These are phyloP conservation scores for Pestalotiopsis sp. DNA, from an alignment of 2,329 filamentous ascomycete genomes.

Conservation along the genomic window DNA sequence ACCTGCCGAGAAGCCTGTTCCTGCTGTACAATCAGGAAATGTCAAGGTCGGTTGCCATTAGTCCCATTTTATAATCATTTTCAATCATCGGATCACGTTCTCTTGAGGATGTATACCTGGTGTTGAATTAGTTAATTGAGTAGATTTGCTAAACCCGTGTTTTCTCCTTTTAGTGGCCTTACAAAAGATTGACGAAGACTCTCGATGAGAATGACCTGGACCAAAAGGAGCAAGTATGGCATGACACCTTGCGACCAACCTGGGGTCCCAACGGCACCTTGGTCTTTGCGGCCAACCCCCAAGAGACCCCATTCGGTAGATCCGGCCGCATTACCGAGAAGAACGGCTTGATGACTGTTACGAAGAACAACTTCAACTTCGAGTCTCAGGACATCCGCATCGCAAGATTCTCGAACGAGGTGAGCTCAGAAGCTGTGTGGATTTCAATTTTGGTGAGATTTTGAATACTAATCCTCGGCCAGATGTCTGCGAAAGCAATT, in stretches of 20 bases:
- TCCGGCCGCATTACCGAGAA: constrained; percentile 34
- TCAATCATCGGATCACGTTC: constrained; percentile 9
- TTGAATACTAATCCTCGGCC: constrained; percentile 23
- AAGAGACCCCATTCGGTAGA: constrained; percentile 27
- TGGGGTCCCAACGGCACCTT: constrained; percentile 79
- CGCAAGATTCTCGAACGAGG: constrained; percentile 62
- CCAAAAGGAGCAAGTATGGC: constrained; percentile 66
- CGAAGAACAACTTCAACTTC: constrained; percentile 61
- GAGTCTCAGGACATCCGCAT: constrained; percentile 66
- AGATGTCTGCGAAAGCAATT: constrained; percentile 60
- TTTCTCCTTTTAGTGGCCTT: constrained; percentile 72
- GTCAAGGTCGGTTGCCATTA: constrained; percentile 79
- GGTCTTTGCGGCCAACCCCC: constrained; percentile 58
- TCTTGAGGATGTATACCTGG: constrained; percentile 33
- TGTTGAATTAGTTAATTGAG: constrained; percentile 30
- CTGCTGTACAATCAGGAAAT: constrained; percentile 59
- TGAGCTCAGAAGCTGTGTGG: constrained; percentile 25
- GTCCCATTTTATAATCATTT: constrained; percentile 20
- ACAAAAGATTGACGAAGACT: constrained; percentile 74
- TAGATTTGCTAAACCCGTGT: constrained; percentile 45
- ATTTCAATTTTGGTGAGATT: constrained; percentile 1
- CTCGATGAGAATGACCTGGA: constrained; percentile 63
- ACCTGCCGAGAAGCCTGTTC: constrained; percentile 55
- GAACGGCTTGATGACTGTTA: constrained; percentile 53
- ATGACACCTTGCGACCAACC: constrained; percentile 73